Conservation (phyloP, 2,329 filamentous ascomycete genomes). For the Aspergillus costaricaensis region DNA sequence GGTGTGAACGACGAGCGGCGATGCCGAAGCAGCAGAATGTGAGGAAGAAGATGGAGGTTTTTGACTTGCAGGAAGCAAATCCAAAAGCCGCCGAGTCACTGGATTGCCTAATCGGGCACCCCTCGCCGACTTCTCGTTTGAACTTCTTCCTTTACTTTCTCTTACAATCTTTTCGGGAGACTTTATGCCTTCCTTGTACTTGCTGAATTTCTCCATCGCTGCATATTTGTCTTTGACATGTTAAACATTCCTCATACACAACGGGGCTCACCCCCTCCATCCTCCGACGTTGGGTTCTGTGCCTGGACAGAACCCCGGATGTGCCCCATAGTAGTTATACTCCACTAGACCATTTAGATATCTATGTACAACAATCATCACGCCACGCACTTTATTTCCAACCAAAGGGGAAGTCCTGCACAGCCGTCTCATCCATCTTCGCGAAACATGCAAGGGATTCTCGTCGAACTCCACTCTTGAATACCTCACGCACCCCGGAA, state of each 20-base stretch:
- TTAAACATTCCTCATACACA: background rate
- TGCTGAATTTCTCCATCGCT: too few species aligned
- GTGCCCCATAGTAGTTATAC: too few species aligned
- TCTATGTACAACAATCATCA: too few species aligned
- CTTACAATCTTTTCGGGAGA: background rate
- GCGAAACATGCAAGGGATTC: background rate
- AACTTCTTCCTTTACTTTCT: background rate
- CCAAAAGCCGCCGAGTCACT: constrained; percentile 6
- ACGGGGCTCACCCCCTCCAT: too few species aligned
- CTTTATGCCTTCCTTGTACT: background rate
- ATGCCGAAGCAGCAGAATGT: background rate
- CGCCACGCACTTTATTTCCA: too few species aligned
- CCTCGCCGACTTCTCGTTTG: background rate
- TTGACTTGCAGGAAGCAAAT: too few species aligned
- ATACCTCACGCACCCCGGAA: background rate
- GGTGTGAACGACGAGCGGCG: background rate
- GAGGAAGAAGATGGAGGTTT: too few species aligned
- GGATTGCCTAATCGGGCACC: constrained; percentile 9
- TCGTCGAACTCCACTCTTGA: background rate
- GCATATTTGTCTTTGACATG: background rate
- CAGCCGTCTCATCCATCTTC: background rate
- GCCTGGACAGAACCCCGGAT: too few species aligned
- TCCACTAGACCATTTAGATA: too few species aligned
- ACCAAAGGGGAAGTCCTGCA: too few species aligned
- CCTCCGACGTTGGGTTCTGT: too few species aligned